These are phyloP conservation scores for Blepharisma japonicum DNA, from an alignment of 73 alveolate genomes.

Conservation along the genomic window DNA sequence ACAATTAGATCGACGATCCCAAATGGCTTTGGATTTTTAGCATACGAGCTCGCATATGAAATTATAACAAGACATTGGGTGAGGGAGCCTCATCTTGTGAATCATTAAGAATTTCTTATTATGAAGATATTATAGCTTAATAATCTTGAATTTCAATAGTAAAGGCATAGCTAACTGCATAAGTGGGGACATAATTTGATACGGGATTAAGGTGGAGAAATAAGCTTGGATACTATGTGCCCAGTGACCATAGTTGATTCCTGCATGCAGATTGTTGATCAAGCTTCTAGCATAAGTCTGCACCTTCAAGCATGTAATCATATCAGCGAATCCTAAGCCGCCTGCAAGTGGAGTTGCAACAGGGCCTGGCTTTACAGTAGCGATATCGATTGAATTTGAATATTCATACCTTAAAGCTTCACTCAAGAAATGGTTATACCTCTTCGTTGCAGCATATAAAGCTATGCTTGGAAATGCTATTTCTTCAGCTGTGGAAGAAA, in stretches of 20 bases:
- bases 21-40: slow-evolving; percentile 33
- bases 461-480: neutral
- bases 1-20: slow-evolving; percentile 33
- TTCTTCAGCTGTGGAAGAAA: slow-evolving; percentile 10
- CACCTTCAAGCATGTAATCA: neutral
- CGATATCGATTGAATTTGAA: neutral
- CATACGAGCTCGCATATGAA: slow-evolving; percentile 32
- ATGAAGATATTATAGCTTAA: no score
- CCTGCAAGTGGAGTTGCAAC: slow-evolving; percentile 2
- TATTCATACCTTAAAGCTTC: slow-evolving; percentile 7
- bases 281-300: neutral
- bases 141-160: no score
- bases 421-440: slow-evolving; percentile 5
- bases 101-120: no score
- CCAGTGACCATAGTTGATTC: slow-evolving; percentile 28
- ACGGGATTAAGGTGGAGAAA: neutral
- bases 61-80: neutral
- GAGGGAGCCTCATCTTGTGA: no score
- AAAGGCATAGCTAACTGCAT: neutral
- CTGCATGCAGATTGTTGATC: neutral
- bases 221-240: neutral
- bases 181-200: slow-evolving; percentile 14
- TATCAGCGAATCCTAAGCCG: neutral
- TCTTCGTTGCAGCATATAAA: slow-evolving; percentile 7
- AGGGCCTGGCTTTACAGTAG: slow-evolving; percentile 15